Evolutionary conservation across 169 alveolate genomes (phyloP), one percentile per base, ranked within the genome.

Genomic region (Pseudocohnilembus persalinus): DNA sequence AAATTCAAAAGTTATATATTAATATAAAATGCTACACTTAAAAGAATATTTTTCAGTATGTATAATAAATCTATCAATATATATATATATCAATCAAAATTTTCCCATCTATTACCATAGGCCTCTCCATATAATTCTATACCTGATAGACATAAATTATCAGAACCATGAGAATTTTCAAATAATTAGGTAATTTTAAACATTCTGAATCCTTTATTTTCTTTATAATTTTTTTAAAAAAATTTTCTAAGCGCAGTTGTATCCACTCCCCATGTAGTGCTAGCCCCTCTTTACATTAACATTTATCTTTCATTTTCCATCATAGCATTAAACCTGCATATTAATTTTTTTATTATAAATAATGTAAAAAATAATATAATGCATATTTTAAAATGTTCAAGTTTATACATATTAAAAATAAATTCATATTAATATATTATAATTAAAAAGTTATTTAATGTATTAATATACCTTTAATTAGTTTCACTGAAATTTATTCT

Each of bases 91-190:
- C 68, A 49, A 49, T 49, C 68, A 20, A 49, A 49, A 49, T 49
- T 49, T 11, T 49, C 26, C 93, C 94, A 94, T 77, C 90, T 89
- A 82, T 91, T 89, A 29, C 91, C 91, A 29, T 89, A 75, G n/a
- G 84, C 93, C 33, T 82, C 89, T 32, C 98, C 98, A 87, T 96
- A 96, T 24, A 96, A 63, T 88, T 96, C 98, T 81, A 96, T 88
- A 16, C 97, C 96, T 30, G 94, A 84, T 28, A 94, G 73, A 11
- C 94, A 92, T 30, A 96, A 85, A 83, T 94, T 94, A 86, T 90
- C 92, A 83, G 88, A 78, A 0, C 95, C 96, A 82, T 91, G 82
- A 15, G 96, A 91, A 83, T 96, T 96, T 88, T 92, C 91, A 24
- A 94, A 96, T 64, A 94, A 83, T 88, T 93, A 88, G 35, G 92